A percentile compares a stretch with the other conserved stretches of the same genome.
Conservation (phyloP, 2,329 filamentous ascomycete genomes). For the Dothistroma septosporum region DNA sequence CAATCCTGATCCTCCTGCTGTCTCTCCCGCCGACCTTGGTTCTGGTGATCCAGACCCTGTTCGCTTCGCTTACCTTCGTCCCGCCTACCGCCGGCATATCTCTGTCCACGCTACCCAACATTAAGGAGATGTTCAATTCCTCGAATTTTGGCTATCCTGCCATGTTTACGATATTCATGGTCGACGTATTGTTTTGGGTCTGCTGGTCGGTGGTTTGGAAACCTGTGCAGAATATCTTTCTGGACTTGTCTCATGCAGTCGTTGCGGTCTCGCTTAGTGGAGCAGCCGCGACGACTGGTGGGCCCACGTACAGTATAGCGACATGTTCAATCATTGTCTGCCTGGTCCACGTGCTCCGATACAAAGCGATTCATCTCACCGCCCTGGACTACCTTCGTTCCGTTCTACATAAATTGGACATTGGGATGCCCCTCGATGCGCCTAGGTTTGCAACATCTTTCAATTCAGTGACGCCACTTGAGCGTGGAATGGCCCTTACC, state of each 20-base stretch:
- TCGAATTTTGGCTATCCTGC: slow-evolving; percentile 76
- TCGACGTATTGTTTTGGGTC: slow-evolving; percentile 78
- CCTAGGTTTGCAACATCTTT: slow-evolving; percentile 30
- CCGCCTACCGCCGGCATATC: slow-evolving; percentile 67
- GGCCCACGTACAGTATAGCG: slow-evolving; percentile 66
- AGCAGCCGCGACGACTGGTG: slow-evolving; percentile 65
- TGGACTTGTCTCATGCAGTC: slow-evolving; percentile 88
- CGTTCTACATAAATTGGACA: slow-evolving; percentile 35
- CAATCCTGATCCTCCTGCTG: slow-evolving; percentile 92
- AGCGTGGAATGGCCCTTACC: slow-evolving; percentile 32
- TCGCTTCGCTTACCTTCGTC: slow-evolving; percentile 88
- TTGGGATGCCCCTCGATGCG: slow-evolving; percentile 30
- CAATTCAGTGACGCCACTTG: slow-evolving; percentile 27
- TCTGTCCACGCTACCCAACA: slow-evolving; percentile 64
- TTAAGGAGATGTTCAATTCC: slow-evolving; percentile 88
- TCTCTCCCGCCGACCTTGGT: slow-evolving; percentile 85
- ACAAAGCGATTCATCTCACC: slow-evolving; percentile 46
- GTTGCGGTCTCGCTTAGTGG: slow-evolving; percentile 88
- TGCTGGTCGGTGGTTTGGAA: slow-evolving; percentile 80
- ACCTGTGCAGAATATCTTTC: slow-evolving; percentile 78
- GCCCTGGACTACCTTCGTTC: slow-evolving; percentile 37
- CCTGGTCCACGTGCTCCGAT: slow-evolving; percentile 48
- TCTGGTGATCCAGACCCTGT: slow-evolving; percentile 85
- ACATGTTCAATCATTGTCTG: slow-evolving; percentile 66
- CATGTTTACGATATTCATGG: slow-evolving; percentile 74